phyloP scores from a whole-genome alignment of 352 stramenopile species.

The Globisporangium barbulae region DNA sequence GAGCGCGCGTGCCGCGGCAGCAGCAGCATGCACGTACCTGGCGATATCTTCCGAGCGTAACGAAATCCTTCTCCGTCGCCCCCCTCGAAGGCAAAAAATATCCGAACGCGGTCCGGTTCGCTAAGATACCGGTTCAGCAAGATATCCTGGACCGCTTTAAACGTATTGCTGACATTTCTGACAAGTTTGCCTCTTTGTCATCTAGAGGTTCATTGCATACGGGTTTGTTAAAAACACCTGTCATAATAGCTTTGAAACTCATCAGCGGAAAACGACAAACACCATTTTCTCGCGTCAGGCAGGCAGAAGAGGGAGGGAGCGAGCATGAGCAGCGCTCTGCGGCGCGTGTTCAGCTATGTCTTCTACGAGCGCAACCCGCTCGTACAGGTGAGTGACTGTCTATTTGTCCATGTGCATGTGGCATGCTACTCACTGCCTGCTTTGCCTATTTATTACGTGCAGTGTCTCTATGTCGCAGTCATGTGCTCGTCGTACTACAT shows the following conservation, averaged over 20 bases:
- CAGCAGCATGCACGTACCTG: conserved; percentile 10
- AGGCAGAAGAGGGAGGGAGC: not conserved
- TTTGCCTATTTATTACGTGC: not conserved
- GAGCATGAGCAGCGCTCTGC: conserved; percentile 24
- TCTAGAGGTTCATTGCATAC: not conserved
- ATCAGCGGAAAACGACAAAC: too few species aligned
- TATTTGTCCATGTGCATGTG: not conserved
- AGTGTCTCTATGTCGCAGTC: conserved; percentile 74
- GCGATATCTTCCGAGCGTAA: conserved; percentile 22
- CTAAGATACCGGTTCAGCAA: conserved; percentile 7
- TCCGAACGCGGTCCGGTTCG: conserved; percentile 14
- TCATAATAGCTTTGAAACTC: not conserved
- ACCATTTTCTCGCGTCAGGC: not conserved
- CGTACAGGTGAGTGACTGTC: conserved; percentile 39
- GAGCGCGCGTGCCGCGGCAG: not conserved
- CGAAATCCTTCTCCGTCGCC: conserved; percentile 20
- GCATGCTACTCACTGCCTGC: not conserved
- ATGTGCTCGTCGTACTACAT: conserved; percentile 67
- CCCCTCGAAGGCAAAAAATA: conserved; percentile 17
- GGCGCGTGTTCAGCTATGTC: conserved; percentile 51
- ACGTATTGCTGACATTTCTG: too few species aligned
- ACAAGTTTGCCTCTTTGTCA: too few species aligned
- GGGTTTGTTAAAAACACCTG: not conserved
- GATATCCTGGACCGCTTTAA: conserved; percentile 1
- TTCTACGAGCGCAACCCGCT: conserved; percentile 66